phyloP scores from a whole-genome alignment of 176 grass and related monocot species.

The Musa beccarii region DNA sequence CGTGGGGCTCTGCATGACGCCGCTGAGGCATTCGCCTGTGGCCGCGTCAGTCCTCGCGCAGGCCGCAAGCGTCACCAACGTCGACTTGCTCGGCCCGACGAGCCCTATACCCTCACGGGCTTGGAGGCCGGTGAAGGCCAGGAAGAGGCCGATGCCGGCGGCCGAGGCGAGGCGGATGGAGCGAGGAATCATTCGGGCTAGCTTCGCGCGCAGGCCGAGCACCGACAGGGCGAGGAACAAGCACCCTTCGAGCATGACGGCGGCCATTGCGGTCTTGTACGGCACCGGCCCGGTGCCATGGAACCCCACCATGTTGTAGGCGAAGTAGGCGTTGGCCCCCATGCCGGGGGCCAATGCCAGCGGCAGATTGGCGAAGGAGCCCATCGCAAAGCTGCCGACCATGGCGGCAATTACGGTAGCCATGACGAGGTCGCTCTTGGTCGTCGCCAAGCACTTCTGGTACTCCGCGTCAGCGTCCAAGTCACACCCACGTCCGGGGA shows the following conservation, averaged over 20 bases:
- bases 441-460: constrained; percentile 4
- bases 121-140: constrained; percentile 12
- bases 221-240: constrained; percentile 6
- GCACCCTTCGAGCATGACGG: constrained; percentile 13
- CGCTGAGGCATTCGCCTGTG: constrained; percentile 11
- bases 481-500: not conserved
- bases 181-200: constrained; percentile 6
- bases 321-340: constrained; percentile 17
- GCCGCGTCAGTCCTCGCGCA: constrained; percentile 5
- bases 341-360: constrained; percentile 11
- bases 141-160: constrained; percentile 17
- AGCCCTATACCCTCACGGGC: not conserved
- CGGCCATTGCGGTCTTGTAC: constrained; percentile 11
- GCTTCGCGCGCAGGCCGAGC: constrained; percentile 12
- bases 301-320: constrained; percentile 19
- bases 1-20: constrained; percentile 14
- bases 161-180: constrained; percentile 16
- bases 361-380: constrained; percentile 6
- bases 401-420: constrained; percentile 1
- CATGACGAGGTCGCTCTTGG: constrained; percentile 5
- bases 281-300: constrained; percentile 1
- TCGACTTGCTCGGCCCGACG: constrained; percentile 10
- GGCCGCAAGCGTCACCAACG: not conserved
- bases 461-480: constrained; percentile 5
- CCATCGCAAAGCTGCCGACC: constrained; percentile 15